phyloP scores from a whole-genome alignment of 2,329 filamentous ascomycete genomes.

The Trichoderma sp. region DNA sequence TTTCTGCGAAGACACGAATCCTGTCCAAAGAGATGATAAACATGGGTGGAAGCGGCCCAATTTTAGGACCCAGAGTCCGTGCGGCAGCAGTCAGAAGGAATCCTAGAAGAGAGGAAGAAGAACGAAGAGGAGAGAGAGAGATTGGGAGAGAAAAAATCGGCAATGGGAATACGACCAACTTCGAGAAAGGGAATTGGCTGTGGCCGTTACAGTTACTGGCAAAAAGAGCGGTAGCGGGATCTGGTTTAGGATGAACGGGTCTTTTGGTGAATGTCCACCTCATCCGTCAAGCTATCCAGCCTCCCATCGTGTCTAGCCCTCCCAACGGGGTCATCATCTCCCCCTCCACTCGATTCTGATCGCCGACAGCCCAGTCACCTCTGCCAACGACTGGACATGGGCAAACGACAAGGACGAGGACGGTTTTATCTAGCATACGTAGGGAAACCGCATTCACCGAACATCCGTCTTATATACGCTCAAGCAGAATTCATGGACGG shows the following conservation, averaged over 20 bases:
- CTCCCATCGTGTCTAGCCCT: background rate
- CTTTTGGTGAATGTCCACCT: constrained; percentile 17
- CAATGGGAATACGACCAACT: no score
- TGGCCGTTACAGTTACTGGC: background rate
- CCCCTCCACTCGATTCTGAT: constrained; percentile 18
- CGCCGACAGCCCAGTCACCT: constrained; percentile 3
- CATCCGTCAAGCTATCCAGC: constrained; percentile 15
- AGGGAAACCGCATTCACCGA: background rate
- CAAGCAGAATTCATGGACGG: constrained; percentile 17
- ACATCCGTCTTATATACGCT: background rate
- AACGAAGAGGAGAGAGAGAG: background rate
- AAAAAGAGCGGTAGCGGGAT: constrained; percentile 15
- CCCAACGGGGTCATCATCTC: constrained; percentile 1
- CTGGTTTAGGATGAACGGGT: constrained; percentile 6
- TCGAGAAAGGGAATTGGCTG: background rate
- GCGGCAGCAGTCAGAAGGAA: background rate
- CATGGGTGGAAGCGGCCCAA: constrained; percentile 6
- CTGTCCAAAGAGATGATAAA: background rate
- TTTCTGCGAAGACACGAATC: constrained; percentile 1
- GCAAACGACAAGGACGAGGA: background rate
- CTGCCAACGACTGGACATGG: background rate
- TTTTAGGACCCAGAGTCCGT: constrained; percentile 16
- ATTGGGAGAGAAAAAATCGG: background rate
- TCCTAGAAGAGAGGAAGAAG: background rate
- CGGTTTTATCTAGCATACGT: background rate